phyloP scores from a whole-genome alignment of 2,329 filamentous ascomycete species.

The Colletotrichum tanaceti region DNA sequence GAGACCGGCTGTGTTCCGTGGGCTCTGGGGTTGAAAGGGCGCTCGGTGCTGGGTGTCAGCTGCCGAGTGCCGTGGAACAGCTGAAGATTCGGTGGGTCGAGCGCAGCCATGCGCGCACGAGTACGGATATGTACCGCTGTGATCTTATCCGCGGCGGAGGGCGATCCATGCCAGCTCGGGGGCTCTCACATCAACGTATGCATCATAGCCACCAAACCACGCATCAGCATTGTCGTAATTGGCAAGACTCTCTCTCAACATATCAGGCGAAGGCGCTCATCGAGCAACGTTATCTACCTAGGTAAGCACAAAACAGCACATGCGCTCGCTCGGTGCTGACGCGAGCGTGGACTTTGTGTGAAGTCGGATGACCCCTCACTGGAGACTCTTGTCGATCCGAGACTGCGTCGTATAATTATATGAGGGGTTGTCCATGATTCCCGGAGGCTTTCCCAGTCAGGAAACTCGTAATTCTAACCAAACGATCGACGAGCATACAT shows the following conservation, averaged over 20 bases:
- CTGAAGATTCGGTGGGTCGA: neutral
- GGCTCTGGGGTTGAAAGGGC: neutral
- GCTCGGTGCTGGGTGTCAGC: slow-evolving; percentile 7
- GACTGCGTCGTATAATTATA: neutral
- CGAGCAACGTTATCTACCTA: too few species aligned
- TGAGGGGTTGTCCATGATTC: slow-evolving; percentile 7
- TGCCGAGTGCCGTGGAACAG: slow-evolving; percentile 15
- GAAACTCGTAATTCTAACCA: slow-evolving; percentile 36
- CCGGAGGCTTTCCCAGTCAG: slow-evolving; percentile 11
- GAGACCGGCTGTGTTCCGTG: too few species aligned
- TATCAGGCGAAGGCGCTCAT: too few species aligned
- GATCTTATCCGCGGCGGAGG: neutral
- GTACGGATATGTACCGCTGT: too few species aligned
- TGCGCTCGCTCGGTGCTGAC: neutral
- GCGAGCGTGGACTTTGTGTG: neutral
- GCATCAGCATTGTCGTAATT: too few species aligned
- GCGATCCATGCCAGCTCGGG: too few species aligned
- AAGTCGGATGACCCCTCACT: neutral
- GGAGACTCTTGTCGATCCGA: slow-evolving; percentile 8
- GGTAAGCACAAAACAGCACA: too few species aligned
- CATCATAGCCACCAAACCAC: too few species aligned
- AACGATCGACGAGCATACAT: neutral
- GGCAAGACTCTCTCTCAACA: too few species aligned
- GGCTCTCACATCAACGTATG: too few species aligned
- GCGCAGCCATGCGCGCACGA: neutral